These are phyloP conservation scores for Mucor sp. DNA, from an alignment of 371 early-diverging fungal species.

Conservation along the genomic window DNA sequence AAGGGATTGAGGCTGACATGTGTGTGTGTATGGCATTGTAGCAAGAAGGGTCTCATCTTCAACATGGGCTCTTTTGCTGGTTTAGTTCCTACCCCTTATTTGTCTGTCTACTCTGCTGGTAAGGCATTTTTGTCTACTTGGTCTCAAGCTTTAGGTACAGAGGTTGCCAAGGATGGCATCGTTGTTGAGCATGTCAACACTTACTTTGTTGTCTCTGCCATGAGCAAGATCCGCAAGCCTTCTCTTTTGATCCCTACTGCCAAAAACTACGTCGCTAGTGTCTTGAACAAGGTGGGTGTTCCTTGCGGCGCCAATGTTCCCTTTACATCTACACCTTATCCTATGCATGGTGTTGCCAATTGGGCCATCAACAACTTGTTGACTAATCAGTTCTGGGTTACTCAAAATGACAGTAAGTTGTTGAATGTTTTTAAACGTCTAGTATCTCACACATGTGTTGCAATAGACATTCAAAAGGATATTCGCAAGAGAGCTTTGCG, in stretches of 20 bases:
- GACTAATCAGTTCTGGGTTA: slow-evolving; percentile 63
- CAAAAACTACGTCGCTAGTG: slow-evolving; percentile 76
- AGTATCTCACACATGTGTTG: neutral
- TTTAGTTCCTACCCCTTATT: slow-evolving; percentile 83
- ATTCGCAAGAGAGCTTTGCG: slow-evolving; percentile 78
- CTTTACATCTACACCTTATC: slow-evolving; percentile 78
- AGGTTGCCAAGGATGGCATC: slow-evolving; percentile 75
- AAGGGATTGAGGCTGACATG: slow-evolving; percentile 2
- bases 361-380: slow-evolving; percentile 76
- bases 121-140: slow-evolving; percentile 93
- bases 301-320: slow-evolving; percentile 72
- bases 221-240: slow-evolving; percentile 91
- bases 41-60: slow-evolving; percentile 84
- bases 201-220: slow-evolving; percentile 90
- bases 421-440: neutral
- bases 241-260: slow-evolving; percentile 81
- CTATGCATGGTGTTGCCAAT: slow-evolving; percentile 78
- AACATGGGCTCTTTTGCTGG: slow-evolving; percentile 96
- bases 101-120: slow-evolving; percentile 92
- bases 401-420: slow-evolving; percentile 59
- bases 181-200: slow-evolving; percentile 91
- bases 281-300: slow-evolving; percentile 77
- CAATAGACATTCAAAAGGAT: slow-evolving; percentile 56
- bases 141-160: slow-evolving; percentile 89
- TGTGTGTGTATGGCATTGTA: no score